These are phyloP conservation scores for Alnus glutinosa DNA, from an alignment of 306 rosid genomes.

Conservation along the genomic window DNA sequence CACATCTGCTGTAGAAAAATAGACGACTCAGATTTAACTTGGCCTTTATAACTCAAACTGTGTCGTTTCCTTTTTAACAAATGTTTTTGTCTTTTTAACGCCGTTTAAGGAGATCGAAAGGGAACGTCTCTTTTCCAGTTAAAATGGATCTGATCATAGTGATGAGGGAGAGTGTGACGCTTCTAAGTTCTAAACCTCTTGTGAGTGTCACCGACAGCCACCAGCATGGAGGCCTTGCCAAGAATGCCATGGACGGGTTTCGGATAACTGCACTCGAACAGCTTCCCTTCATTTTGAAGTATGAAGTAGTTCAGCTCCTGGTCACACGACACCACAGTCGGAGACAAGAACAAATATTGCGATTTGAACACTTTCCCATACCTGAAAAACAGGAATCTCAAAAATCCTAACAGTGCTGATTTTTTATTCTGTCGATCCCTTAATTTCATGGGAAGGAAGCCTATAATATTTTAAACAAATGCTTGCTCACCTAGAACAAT, in stretches of 20 bases:
- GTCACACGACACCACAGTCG: slow-evolving; percentile 39
- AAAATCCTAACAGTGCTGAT: too few species aligned
- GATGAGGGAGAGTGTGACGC: slow-evolving; percentile 12
- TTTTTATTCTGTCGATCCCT: too few species aligned
- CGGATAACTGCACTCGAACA: slow-evolving; percentile 40
- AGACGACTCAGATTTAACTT: too few species aligned
- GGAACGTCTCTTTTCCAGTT: too few species aligned
- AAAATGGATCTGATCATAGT: too few species aligned
- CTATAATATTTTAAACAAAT: too few species aligned
- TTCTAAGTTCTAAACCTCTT: slow-evolving; percentile 31
- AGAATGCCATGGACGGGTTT: slow-evolving; percentile 40
- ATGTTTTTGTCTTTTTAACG: too few species aligned
- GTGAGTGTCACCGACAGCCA: slow-evolving; percentile 37
- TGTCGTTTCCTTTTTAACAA: too few species aligned
- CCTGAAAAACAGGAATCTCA: slow-evolving; percentile 18
- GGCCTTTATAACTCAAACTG: too few species aligned
- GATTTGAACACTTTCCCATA: slow-evolving; percentile 44
- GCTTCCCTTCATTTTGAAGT: slow-evolving; percentile 42
- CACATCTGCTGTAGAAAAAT: too few species aligned
- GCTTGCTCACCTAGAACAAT: slow-evolving; percentile 31
- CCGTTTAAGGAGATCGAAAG: too few species aligned
- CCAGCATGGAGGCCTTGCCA: slow-evolving; percentile 34
- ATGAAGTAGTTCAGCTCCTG: slow-evolving; percentile 38
- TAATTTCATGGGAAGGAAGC: too few species aligned
- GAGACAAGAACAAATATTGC: slow-evolving; percentile 34